phyloP scores from a whole-genome alignment of 1,139 yeast species.

The Geotrichum cucujoidarum region DNA sequence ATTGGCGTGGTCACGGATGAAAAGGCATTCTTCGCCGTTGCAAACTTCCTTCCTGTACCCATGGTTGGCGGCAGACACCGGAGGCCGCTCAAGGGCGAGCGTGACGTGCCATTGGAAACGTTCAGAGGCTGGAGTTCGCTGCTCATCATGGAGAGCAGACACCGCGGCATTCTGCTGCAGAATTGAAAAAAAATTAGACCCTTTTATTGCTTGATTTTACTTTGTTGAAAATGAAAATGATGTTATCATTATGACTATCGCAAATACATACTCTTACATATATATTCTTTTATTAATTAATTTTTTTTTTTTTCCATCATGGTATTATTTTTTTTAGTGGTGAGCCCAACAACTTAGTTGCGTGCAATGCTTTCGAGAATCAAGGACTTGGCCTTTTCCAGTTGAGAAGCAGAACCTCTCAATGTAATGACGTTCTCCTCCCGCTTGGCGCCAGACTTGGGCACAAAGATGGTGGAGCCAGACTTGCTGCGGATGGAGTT shows the following conservation, averaged over 20 bases:
- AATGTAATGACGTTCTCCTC: conserved; percentile 31
- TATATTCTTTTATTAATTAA: too few relatives aligned
- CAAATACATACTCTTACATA: too few relatives aligned
- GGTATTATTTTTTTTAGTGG: not conserved
- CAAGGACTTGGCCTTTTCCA: conserved; percentile 44
- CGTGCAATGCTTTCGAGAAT: conserved; percentile 29
- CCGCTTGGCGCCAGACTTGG: conserved; percentile 52
- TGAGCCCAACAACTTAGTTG: not conserved
- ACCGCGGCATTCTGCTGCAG: not conserved
- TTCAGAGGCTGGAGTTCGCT: conserved; percentile 18
- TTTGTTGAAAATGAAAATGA: too few relatives aligned
- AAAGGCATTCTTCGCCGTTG: not conserved
- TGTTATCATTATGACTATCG: too few relatives aligned
- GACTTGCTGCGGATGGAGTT: conserved; percentile 57
- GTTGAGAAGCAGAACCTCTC: conserved; percentile 41
- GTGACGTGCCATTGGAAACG: conserved; percentile 11
- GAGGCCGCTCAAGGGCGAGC: conserved; percentile 4
- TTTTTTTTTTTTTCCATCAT: not conserved
- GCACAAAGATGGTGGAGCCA: conserved; percentile 58
- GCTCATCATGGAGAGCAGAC: conserved; percentile 16
- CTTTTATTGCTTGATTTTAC: not conserved
- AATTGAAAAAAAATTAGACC: not conserved
- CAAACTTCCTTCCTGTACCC: conserved; percentile 19
- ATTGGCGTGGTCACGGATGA: conserved; percentile 11
- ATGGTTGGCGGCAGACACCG: conserved; percentile 17